Evolutionary conservation across 225 moss, liverwort and hornwort genomes (phyloP).

Genomic region (Sphagnum tenellum): DNA sequence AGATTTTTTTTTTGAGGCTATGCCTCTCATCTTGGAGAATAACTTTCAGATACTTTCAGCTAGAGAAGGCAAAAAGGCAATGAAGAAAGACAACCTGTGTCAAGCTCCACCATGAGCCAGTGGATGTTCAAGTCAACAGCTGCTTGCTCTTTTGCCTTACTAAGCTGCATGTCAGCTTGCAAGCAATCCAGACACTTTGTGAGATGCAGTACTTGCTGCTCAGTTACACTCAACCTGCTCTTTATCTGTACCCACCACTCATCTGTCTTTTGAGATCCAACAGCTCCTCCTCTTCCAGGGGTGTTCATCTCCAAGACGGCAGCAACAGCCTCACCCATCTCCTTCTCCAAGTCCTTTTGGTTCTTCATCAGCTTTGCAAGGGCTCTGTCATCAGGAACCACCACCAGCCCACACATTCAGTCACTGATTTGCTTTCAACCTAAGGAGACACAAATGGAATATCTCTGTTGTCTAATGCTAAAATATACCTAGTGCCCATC

Average conservation of each 20-base stretch:
- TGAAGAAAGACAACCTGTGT: constrained; percentile 46
- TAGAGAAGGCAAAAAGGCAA: too few species aligned
- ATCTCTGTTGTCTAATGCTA: background rate
- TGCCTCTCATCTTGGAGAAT: too few species aligned
- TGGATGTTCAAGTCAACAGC: constrained; percentile 84
- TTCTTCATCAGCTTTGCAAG: constrained; percentile 51
- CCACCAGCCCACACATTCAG: too few species aligned
- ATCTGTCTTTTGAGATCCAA: constrained; percentile 7
- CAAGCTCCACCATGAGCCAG: constrained; percentile 98
- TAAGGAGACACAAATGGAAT: too few species aligned
- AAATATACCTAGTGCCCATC: background rate
- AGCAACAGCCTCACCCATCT: constrained; percentile 21
- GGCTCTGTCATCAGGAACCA: constrained; percentile 26
- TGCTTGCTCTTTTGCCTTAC: constrained; percentile 72
- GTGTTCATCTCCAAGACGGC: constrained; percentile 16
- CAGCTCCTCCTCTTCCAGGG: constrained; percentile 12
- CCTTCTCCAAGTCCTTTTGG: constrained; percentile 66
- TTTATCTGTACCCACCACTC: constrained; percentile 43
- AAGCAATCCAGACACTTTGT: constrained; percentile 50
- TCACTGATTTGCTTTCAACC: too few species aligned
- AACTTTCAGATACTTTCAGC: too few species aligned
- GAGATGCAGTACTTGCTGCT: constrained; percentile 44
- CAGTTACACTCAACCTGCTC: constrained; percentile 20
- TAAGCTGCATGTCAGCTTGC: constrained; percentile 47
- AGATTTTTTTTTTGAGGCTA: too few species aligned